Conservation (phyloP, 306 rosid species). For the Prinsepia uniflora region DNA sequence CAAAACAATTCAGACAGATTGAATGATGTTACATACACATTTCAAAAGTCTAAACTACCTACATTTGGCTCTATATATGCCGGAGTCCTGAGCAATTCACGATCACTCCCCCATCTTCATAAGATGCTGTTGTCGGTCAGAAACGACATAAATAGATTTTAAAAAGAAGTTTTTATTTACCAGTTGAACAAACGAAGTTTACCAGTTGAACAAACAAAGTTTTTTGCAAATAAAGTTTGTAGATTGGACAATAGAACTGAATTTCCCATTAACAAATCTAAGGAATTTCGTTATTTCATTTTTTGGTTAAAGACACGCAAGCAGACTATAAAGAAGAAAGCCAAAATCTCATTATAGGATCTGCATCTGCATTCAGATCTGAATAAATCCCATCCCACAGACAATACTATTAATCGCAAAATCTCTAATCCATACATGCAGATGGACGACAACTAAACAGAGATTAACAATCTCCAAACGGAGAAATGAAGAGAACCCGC, state of each 20-base stretch:
- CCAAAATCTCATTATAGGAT: background rate
- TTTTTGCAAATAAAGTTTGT: background rate
- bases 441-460: background rate
- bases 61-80: background rate
- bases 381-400: background rate
- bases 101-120: background rate
- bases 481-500: background rate
- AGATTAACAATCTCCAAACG: too few relatives aligned
- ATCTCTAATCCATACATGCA: background rate
- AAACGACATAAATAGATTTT: too few relatives aligned
- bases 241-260: background rate
- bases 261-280: background rate
- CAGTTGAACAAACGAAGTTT: background rate
- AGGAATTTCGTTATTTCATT: background rate
- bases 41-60: background rate
- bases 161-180: too few relatives aligned
- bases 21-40: background rate
- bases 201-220: background rate
- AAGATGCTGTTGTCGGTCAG: too few relatives aligned
- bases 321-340: background rate
- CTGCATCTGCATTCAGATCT: conserved; percentile 5
- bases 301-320: background rate
- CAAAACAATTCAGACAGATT: background rate
- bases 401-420: background rate
- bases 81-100: background rate